Conservation (phyloP, 306 rosid genomes). For the Luffa aegyptiaca region DNA sequence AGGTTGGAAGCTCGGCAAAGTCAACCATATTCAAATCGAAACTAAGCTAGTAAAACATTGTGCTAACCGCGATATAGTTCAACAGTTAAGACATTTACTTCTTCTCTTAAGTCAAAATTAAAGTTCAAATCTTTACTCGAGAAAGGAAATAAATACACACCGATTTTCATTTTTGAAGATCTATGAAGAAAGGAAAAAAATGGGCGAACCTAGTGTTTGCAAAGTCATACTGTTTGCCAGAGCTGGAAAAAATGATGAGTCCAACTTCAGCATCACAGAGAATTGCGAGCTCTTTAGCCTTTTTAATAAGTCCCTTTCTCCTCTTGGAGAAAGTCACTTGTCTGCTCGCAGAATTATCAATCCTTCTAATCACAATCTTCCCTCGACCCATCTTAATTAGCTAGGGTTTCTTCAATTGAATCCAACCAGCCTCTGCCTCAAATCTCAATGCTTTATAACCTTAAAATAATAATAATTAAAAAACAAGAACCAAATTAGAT, state of each 20-base stretch:
- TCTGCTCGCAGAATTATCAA: constrained; percentile 63
- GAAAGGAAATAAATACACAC: too few relatives aligned
- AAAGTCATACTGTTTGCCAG: constrained; percentile 70
- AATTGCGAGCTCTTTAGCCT: constrained; percentile 71
- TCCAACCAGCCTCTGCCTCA: not conserved
- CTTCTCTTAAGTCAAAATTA: too few relatives aligned
- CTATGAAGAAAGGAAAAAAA: not conserved
- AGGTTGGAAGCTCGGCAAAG: not conserved
- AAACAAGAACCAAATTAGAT: not conserved
- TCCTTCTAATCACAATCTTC: constrained; percentile 74
- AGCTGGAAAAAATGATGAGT: constrained; percentile 60
- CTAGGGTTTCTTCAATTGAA: constrained; percentile 2
- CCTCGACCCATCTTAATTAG: constrained; percentile 62
- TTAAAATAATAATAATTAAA: not conserved
- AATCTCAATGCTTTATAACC: not conserved
- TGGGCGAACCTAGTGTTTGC: constrained; percentile 51
- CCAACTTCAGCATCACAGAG: constrained; percentile 88
- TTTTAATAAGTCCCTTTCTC: constrained; percentile 82
- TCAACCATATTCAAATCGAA: not conserved
- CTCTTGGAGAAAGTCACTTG: constrained; percentile 95
- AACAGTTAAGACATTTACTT: too few relatives aligned
- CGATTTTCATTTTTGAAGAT: too few relatives aligned
- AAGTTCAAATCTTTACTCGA: too few relatives aligned
- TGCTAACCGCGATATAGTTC: not conserved
- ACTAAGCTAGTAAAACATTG: too few relatives aligned